phyloP scores from a whole-genome alignment of 164 flowering plant species.

The Tetrastigma voinierianum region DNA sequence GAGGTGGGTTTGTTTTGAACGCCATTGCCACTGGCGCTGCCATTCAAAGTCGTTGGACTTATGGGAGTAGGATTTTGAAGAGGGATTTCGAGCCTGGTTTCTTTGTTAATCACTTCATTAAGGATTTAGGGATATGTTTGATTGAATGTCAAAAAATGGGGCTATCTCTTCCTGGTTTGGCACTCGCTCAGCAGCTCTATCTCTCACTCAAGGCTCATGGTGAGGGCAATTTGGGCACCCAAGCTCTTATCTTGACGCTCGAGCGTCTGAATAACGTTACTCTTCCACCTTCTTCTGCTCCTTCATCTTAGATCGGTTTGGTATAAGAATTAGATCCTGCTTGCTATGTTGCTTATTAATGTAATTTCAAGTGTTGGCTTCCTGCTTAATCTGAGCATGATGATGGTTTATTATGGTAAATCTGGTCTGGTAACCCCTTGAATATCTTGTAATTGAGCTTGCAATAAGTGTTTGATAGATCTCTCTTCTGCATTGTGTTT shows the following conservation, averaged over 20 bases:
- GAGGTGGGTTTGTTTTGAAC: slow-evolving; percentile 50
- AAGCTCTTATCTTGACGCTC: slow-evolving; percentile 76
- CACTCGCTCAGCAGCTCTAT: slow-evolving; percentile 90
- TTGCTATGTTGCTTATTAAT: no score
- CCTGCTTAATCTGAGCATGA: no score
- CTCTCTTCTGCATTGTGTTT: no score
- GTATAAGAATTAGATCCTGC: not conserved
- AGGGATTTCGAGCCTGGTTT: slow-evolving; percentile 92
- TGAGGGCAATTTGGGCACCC: slow-evolving; percentile 84
- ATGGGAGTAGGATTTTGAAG: slow-evolving; percentile 67
- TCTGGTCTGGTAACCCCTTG: no score
- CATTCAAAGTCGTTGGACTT: slow-evolving; percentile 77
- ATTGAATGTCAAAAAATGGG: slow-evolving; percentile 86
- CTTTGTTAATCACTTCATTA: slow-evolving; percentile 85
- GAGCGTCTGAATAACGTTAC: slow-evolving; percentile 83
- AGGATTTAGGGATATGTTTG: slow-evolving; percentile 93
- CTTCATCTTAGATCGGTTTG: not conserved
- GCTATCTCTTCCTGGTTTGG: slow-evolving; percentile 81
- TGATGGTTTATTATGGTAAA: no score
- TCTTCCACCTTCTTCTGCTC: slow-evolving; percentile 16
- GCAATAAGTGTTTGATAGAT: no score
- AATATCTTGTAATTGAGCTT: no score
- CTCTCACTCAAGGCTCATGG: slow-evolving; percentile 85
- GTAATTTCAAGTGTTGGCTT: no score
- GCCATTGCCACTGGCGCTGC: slow-evolving; percentile 89